Evolutionary conservation across 495 filamentous ascomycete species (phyloP), one percentile per base, ranked within the genome.

Genomic region (Pseudoneurospora amorphoporcata): DNA sequence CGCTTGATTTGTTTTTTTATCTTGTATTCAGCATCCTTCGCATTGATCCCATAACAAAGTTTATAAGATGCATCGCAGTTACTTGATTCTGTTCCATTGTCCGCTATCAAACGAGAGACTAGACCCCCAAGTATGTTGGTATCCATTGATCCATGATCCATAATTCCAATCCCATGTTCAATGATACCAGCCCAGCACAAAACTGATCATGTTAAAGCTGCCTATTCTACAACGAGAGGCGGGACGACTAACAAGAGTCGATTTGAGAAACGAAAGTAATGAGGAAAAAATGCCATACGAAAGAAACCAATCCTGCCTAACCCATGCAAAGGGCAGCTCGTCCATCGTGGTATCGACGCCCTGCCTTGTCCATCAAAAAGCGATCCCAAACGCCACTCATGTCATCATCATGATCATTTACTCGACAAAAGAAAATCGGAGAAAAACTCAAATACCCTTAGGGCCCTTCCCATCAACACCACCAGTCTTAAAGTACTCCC

Each of bases 401-500:
- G 19, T 61, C 23, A 16, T 61, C 12, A 41, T 61, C 47, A 58
- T 58, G 23, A 58, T 58, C 23, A 16, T 58, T 32, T 3, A 0
- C 1, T 58, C 23, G 61, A 61, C 40, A 32, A 23, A 39, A 16
- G 7, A 35, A 29, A 35, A 70, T 16, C 4, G 10, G 40, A 23
- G 32, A 61, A 61, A 58, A 70, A 69, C 68, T 80, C 73, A 85
- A 69, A 90, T 86, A 3, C 83, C 87, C 68, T 86, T 86, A 4
- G 86, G 82, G 0, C 87, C 87, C 71, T 73, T 79, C 3, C 88
- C 88, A 71, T 89, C 87, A 2, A 68, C 10, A 0, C 88, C 88
- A 1, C 89, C 88, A 4, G 86, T 89, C 68, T 82, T 83, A 77
- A 93, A 89, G 71, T 87, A 90, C 76, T 94, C 90, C 6, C 82